Evolutionary conservation across 495 filamentous ascomycete genomes (phyloP).

Genomic region (Podospora bellae-mahoneyi): DNA sequence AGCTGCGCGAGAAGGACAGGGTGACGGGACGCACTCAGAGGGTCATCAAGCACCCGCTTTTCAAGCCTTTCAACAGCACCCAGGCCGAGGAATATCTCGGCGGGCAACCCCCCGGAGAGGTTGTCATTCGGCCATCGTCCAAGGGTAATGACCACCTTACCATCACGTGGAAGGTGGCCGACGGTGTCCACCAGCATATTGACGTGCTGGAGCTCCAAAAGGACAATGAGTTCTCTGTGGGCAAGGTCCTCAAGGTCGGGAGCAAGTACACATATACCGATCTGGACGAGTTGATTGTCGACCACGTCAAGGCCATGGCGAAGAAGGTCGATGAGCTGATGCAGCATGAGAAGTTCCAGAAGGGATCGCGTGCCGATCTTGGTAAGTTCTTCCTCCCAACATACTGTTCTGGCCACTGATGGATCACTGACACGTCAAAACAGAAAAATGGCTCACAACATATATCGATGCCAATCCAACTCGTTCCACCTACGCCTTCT

Average conservation of each 20-base stretch:
- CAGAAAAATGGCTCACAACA: slow-evolving; percentile 91
- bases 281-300: slow-evolving; percentile 95
- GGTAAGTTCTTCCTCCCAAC: slow-evolving; percentile 56
- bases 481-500: slow-evolving; percentile 90
- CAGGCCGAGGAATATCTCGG: slow-evolving; percentile 94
- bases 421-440: slow-evolving; percentile 32
- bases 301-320: slow-evolving; percentile 95
- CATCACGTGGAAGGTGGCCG: slow-evolving; percentile 96
- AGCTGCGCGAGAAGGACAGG: slow-evolving; percentile 76
- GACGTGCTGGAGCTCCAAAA: slow-evolving; percentile 96
- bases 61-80: slow-evolving; percentile 84
- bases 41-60: slow-evolving; percentile 95
- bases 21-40: slow-evolving; percentile 75
- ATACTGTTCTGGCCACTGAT: slow-evolving; percentile 9
- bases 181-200: slow-evolving; percentile 92
- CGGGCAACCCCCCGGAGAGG: slow-evolving; percentile 77
- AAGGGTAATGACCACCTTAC: slow-evolving; percentile 93
- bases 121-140: slow-evolving; percentile 90
- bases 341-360: slow-evolving; percentile 85
- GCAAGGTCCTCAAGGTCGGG: slow-evolving; percentile 74
- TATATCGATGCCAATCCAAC: slow-evolving; percentile 96
- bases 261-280: slow-evolving; percentile 89
- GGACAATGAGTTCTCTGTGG: slow-evolving; percentile 91
- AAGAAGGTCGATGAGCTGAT: slow-evolving; percentile 97
- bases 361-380: slow-evolving; percentile 71